phyloP scores from a whole-genome alignment of 257 asterid genomes.

The Solanum infundibuliforme region DNA sequence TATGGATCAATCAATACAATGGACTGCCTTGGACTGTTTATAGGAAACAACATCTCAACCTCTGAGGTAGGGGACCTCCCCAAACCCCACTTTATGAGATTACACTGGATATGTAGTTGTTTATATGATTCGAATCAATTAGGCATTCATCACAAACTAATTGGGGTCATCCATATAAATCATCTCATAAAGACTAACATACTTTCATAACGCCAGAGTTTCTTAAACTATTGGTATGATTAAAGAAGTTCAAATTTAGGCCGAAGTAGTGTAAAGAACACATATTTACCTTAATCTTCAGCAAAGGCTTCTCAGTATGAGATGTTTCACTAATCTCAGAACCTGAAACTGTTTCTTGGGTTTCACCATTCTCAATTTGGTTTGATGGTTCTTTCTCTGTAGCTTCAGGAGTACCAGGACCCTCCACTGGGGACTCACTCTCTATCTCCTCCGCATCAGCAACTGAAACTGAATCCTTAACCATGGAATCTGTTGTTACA shows the following conservation, averaged over 20 bases:
- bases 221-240: background rate
- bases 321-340: conserved; percentile 49
- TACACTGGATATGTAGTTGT: background rate
- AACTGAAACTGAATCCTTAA: background rate
- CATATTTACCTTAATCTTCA: conserved; percentile 51
- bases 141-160: background rate
- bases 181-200: background rate
- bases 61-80: background rate
- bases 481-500: background rate
- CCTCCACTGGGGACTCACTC: background rate
- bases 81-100: background rate
- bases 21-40: background rate
- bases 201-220: background rate
- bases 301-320: conserved; percentile 61
- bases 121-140: background rate
- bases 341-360: conserved; percentile 27
- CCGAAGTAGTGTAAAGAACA: no score
- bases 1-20: background rate
- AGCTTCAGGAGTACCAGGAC: conserved; percentile 11
- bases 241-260: background rate
- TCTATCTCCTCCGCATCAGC: background rate
- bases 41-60: background rate
- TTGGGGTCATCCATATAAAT: background rate
- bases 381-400: conserved; percentile 9
- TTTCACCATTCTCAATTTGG: conserved; percentile 12